Percentiles rank a stretch among this genome's conserved stretches.
These are phyloP conservation scores for Inonotus hispidus DNA, from an alignment of 1,284 basidiomycete species.

Conservation along the genomic window DNA sequence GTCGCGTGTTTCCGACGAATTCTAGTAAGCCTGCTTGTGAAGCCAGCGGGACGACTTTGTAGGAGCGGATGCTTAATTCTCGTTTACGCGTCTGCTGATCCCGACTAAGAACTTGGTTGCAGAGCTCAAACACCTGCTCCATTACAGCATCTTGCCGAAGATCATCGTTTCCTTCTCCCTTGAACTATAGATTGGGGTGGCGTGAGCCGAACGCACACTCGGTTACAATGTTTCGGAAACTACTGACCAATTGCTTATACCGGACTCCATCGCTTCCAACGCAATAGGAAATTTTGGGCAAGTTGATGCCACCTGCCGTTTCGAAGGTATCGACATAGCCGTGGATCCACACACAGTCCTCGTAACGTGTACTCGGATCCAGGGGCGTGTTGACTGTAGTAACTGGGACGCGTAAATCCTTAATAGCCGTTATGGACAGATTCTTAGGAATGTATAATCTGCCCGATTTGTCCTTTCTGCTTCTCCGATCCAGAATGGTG, in stretches of 20 bases:
- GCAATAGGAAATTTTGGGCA: slow-evolving; percentile 81
- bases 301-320: slow-evolving; percentile 75
- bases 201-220: neutral
- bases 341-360: slow-evolving; percentile 59
- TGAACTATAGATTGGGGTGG: slow-evolving; percentile 58
- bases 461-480: slow-evolving; percentile 24
- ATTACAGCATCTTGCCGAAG: slow-evolving; percentile 96
- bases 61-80: slow-evolving; percentile 73
- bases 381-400: slow-evolving; percentile 70
- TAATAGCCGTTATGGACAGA: slow-evolving; percentile 43
- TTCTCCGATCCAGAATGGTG: slow-evolving; percentile 21
- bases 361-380: slow-evolving; percentile 68
- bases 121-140: slow-evolving; percentile 95
- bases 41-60: slow-evolving; percentile 86
- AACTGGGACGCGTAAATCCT: slow-evolving; percentile 70
- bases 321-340: slow-evolving; percentile 57
- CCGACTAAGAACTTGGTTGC: slow-evolving; percentile 71
- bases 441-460: slow-evolving; percentile 36
- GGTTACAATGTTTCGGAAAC: slow-evolving; percentile 15
- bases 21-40: slow-evolving; percentile 84
- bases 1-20: slow-evolving; percentile 80
- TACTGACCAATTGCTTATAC: slow-evolving; percentile 79
- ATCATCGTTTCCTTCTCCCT: slow-evolving; percentile 86
- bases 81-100: slow-evolving; percentile 78
- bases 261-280: slow-evolving; percentile 60